phyloP scores from a whole-genome alignment of 352 stramenopile species.

The Phytophthora brassicae region DNA sequence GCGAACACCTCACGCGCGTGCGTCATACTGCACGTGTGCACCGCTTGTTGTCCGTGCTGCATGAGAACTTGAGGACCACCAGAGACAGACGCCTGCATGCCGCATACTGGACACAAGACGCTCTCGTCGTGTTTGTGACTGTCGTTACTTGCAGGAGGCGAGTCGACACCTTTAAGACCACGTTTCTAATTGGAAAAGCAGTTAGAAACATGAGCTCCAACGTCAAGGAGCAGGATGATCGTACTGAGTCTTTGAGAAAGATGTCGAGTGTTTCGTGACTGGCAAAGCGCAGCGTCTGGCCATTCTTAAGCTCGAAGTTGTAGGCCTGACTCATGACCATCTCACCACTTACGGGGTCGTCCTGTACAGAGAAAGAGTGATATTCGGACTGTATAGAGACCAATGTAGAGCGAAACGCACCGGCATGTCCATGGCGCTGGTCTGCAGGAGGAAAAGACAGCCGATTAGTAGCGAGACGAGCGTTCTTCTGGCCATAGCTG shows the following conservation, averaged over 20 bases:
- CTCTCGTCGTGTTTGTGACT: conserved; percentile 11
- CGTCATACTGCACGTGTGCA: conserved; percentile 72
- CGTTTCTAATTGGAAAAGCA: conserved; percentile 23
- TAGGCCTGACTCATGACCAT: conserved; percentile 68
- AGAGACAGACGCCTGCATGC: conserved; percentile 59
- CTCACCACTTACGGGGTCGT: conserved; percentile 59
- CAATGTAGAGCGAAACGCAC: conserved; percentile 27
- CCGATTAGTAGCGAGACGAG: conserved; percentile 7
- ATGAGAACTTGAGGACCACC: conserved; percentile 54
- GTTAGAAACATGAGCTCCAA: no score
- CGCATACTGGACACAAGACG: conserved; percentile 64
- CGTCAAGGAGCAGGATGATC: not conserved
- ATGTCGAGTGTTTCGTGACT: conserved; percentile 47
- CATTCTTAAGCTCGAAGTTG: conserved; percentile 69
- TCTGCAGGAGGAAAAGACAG: not conserved
- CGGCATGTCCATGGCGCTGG: conserved; percentile 40
- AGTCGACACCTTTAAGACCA: conserved; percentile 47
- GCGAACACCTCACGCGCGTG: conserved; percentile 67
- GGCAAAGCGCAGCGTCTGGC: conserved; percentile 64
- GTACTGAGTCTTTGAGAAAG: conserved; percentile 57
- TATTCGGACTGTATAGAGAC: not conserved
- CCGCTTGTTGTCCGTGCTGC: conserved; percentile 54
- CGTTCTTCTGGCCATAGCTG: conserved; percentile 6
- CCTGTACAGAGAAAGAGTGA: conserved; percentile 20
- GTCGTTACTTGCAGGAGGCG: conserved; percentile 17